Base-by-base conservation (phyloP, 2,329 filamentous ascomycete species). In the Huntiella abstrusa region DNA sequence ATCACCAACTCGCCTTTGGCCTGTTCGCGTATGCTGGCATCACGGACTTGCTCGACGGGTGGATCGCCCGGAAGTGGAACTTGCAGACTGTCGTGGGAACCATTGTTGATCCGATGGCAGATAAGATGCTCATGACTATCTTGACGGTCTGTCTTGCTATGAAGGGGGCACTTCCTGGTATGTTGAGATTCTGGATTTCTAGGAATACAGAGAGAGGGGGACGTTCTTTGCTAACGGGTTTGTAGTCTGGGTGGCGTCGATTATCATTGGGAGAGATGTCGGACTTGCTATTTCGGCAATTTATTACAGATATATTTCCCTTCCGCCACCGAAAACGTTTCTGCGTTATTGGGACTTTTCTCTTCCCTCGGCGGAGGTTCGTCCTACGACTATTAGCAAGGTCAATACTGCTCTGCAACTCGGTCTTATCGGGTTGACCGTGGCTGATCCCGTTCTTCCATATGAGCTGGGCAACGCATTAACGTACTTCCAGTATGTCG, bases 271-370 rank as follows among this genome's bases (percentile, higher is more conserved):
- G 22, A 76, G 91, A 38, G 91, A 98, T 56, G 73, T 83, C 37
- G 83, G 79, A 15, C 71, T 98, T 4, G 86, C 73, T 19, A 70
- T 94, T 16, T 77, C 86, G 2, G 91, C 91, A 17, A 78, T 98
- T 54, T 96, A 95, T 66, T 96, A 91, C 62, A 80, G 91, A 52
- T 96, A 85, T 74, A 92, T 95, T 53, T 92, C 84, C 2, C 71
- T 98, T 4, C 91, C 91, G 0, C 79, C 83, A 0, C 91, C 91
- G 1, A 96, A 96, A 64, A 96, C 91, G 0, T 83, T 95, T 62
- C 64, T 73, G 13, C 70, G 91, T 13, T 98, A 96, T 63, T 98
- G 91, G 91, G 91, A 98, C 62, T 96, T 98, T 58, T 88, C 83
- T 3, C 71, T 98, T 11, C 91, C 84, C 2, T 83, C 78, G 35